Conservation (phyloP, 805 yeast genomes). For the Kazachstania psychrophila region DNA sequence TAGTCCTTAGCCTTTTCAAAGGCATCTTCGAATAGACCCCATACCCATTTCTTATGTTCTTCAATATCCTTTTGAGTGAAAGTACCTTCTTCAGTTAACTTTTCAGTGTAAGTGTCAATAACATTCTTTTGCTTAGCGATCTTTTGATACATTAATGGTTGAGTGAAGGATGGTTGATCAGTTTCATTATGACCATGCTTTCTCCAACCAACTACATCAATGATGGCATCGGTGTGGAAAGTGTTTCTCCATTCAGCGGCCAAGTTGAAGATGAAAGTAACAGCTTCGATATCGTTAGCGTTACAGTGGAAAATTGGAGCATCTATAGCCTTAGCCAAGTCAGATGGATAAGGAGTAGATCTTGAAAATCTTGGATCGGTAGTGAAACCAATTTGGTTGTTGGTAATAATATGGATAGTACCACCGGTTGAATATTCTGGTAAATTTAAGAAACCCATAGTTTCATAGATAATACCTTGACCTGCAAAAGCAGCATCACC, state of each 20-base stretch:
- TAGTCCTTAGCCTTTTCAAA: slow-evolving; percentile 83
- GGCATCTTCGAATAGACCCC: slow-evolving; percentile 87
- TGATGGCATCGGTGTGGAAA: slow-evolving; percentile 92
- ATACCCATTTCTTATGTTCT: slow-evolving; percentile 97
- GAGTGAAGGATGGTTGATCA: slow-evolving; percentile 98
- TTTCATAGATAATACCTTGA: slow-evolving; percentile 98
- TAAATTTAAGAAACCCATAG: slow-evolving; percentile 86
- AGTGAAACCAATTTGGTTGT: slow-evolving; percentile 98
- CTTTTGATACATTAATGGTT: slow-evolving; percentile 92
- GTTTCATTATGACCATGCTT: slow-evolving; percentile 99
- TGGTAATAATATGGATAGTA: slow-evolving; percentile 89
- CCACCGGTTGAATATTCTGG: slow-evolving; percentile 99
- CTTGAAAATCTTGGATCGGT: slow-evolving; percentile 97
- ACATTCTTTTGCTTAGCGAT: slow-evolving; percentile 86
- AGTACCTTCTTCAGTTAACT: slow-evolving; percentile 76
- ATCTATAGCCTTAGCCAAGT: slow-evolving; percentile 90
- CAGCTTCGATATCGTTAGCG: slow-evolving; percentile 95
- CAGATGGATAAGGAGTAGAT: slow-evolving; percentile 97
- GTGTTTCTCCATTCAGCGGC: slow-evolving; percentile 99
- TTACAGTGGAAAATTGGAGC: slow-evolving; percentile 99
- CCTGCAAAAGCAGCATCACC: slow-evolving; percentile 99
- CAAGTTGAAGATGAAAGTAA: slow-evolving; percentile 81
- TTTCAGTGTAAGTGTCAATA: slow-evolving; percentile 71
- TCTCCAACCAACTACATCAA: slow-evolving; percentile 97
- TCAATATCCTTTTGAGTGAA: slow-evolving; percentile 84